Percentiles rank a stretch among this genome's conserved stretches.
Evolutionary conservation across 2,329 filamentous ascomycete genomes (phyloP).

Genomic region (Aspergillus persii): DNA sequence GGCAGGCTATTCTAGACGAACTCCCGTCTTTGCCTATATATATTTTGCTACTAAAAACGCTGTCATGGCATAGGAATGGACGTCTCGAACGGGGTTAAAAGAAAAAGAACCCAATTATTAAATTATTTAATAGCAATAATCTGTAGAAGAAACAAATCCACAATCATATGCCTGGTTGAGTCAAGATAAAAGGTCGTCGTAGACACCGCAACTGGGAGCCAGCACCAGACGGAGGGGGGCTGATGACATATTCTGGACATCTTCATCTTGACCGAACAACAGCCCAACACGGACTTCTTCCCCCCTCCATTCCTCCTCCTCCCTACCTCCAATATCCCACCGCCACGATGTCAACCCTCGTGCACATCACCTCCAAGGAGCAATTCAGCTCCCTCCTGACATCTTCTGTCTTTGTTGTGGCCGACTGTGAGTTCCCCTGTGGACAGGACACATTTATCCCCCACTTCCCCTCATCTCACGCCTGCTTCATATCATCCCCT

Average conservation of each 20-base stretch:
- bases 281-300: conserved; percentile 17
- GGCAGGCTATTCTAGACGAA: not conserved
- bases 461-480: conserved; percentile 13
- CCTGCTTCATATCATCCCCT: conserved; percentile 9
- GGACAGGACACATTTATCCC: conserved; percentile 1
- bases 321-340: conserved; percentile 5
- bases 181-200: not conserved
- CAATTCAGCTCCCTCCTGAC: conserved; percentile 69
- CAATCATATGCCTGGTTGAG: not conserved
- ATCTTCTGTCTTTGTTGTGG: conserved; percentile 75
- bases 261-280: conserved; percentile 3
- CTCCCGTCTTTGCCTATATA: not conserved
- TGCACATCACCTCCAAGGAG: conserved; percentile 60
- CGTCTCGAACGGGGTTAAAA: not conserved
- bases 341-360: conserved; percentile 42
- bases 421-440: conserved; percentile 70
- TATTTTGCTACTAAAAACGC: not conserved
- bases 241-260: conserved; percentile 8
- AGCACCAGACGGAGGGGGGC: conserved; percentile 9
- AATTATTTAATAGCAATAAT: too few species aligned
- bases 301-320: conserved; percentile 14
- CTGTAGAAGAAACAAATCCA: too few species aligned
- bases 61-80: not conserved
- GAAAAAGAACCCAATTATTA: not conserved
- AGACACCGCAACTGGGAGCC: not conserved